Percentiles rank a stretch among this genome's conserved stretches.
phyloP scores from a whole-genome alignment of 257 asterid species.

The Oldenlandia corymbosa region DNA sequence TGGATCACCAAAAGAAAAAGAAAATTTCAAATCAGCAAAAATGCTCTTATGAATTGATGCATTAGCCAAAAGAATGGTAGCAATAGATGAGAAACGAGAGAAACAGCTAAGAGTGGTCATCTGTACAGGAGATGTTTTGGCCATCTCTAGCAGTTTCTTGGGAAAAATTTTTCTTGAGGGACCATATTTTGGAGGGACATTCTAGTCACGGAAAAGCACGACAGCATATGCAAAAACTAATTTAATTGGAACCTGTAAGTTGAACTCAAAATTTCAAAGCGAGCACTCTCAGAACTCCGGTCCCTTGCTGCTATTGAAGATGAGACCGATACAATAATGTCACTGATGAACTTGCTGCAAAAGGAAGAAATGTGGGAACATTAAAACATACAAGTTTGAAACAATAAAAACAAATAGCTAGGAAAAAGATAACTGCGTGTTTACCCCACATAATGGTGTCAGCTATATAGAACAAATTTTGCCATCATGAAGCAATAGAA shows the following conservation, averaged over 20 bases:
- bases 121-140: too few relatives aligned
- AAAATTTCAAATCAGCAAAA: constrained; percentile 14
- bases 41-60: neutral
- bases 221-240: constrained; percentile 9
- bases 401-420: neutral
- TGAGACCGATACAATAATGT: constrained; percentile 73
- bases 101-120: too few relatives aligned
- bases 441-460: too few relatives aligned
- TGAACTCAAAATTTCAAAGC: constrained; percentile 80
- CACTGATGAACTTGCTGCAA: constrained; percentile 88
- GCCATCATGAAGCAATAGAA: too few relatives aligned
- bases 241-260: constrained; percentile 63
- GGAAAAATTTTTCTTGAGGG: too few relatives aligned
- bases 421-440: neutral
- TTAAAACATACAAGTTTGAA: constrained; percentile 12
- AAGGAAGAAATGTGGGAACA: constrained; percentile 1
- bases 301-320: constrained; percentile 81
- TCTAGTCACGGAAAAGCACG: too few relatives aligned
- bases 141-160: too few relatives aligned
- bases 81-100: too few relatives aligned
- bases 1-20: constrained; percentile 22
- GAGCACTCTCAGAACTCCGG: constrained; percentile 89
- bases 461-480: too few relatives aligned
- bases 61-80: too few relatives aligned
- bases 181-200: too few relatives aligned